Evolutionary conservation across 805 yeast genomes (phyloP), one percentile per base, ranked within the genome.

Genomic region (Starmerella bombicola): DNA sequence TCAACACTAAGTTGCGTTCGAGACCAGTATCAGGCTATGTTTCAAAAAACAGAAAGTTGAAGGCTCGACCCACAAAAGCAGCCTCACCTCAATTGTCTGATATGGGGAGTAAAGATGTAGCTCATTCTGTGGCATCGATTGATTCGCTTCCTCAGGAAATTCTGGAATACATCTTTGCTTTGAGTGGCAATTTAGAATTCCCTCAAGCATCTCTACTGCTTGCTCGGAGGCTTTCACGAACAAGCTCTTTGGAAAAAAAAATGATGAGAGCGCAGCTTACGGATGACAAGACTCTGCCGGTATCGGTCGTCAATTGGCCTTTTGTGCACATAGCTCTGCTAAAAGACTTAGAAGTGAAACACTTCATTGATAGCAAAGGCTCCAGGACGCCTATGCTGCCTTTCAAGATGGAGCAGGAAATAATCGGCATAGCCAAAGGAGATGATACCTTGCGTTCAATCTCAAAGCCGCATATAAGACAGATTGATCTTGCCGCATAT

Each of bases 281-380:
- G 2, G 25, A 36, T 28, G 5, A 38, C 47, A 16, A 57, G 45
- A 29, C 34, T 7, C n/a, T 42, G 31, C 35, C 53, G 38, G 32
- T 30, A 42, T 33, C 25, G 37, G 41, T 48, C 9, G 30, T 46
- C 13, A 12, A 18, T 15, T 52, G 55, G 42, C 50, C 53, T 17
- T 55, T 60, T 44, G 44, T 59, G 4, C 42, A 52, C 9, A 29
- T 40, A 7, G 41, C 49, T 10, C 35, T 53, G 4, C 40, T 68
- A 50, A 54, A 40, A 13, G 43, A 18, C 79, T 74, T 60, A 88
- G 70, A 58, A 76, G 81, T 41, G 79, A 61, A n/a, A 76, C 66
- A 1, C 86, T 80, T 54, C 76, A 20, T 13, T 10, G 18, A 21
- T 32, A 25, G 15, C 21, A 30, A 9, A 5, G 20, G 19, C 19